phyloP scores from a whole-genome alignment of 257 asterid species.

The Solanum lycopersicoides region DNA sequence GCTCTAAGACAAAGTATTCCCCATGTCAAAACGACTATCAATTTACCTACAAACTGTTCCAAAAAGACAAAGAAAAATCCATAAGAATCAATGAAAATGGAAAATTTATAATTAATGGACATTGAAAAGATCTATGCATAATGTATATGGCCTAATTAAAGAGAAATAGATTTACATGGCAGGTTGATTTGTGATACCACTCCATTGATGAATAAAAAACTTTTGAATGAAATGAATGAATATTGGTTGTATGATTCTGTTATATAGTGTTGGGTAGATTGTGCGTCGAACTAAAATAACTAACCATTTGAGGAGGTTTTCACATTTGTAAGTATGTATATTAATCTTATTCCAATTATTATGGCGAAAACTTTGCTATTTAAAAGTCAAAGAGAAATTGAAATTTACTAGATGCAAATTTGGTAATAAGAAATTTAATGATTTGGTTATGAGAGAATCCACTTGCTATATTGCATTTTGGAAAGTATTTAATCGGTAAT shows the following conservation, averaged over 20 bases:
- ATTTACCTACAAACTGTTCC: neutral
- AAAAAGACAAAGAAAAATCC: neutral
- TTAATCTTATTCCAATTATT: neutral
- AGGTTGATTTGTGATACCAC: neutral
- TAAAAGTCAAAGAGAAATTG: neutral
- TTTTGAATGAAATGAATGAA: neutral
- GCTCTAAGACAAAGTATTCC: conserved; percentile 20
- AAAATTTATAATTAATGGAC: neutral
- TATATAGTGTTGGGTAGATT: neutral
- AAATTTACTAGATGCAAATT: neutral
- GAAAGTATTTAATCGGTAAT: neutral
- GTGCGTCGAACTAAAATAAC: neutral
- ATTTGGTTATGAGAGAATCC: neutral
- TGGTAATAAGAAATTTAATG: neutral
- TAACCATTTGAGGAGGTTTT: neutral
- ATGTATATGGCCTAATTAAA: neutral
- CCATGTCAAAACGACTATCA: neutral
- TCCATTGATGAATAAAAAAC: neutral
- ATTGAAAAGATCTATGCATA: neutral
- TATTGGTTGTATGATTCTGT: neutral
- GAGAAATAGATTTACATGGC: neutral
- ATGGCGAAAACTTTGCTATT: neutral
- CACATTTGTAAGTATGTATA: neutral
- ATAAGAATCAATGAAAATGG: neutral
- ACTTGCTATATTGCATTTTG: neutral